A percentile compares a stretch with the other conserved stretches of the same genome.
Conservation (phyloP, 352 stramenopile species). For the Phytophthora gonapodyides region DNA sequence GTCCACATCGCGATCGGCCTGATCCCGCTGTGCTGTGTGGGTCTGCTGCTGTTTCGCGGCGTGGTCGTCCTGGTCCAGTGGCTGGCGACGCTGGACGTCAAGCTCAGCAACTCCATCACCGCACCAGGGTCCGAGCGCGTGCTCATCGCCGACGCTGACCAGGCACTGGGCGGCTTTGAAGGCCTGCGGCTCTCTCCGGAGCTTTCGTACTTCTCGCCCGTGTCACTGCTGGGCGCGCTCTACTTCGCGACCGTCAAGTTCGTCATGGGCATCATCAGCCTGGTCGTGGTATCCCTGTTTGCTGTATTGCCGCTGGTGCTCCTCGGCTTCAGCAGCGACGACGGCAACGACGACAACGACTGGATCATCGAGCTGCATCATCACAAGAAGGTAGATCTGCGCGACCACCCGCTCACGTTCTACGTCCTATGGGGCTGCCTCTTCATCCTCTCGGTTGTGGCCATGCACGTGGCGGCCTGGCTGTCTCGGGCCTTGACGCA, state of each 20-base stretch:
- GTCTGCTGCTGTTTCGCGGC: conserved; percentile 60
- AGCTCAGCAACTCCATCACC: conserved; percentile 67
- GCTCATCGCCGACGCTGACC: conserved; percentile 45
- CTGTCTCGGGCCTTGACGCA: conserved; percentile 51
- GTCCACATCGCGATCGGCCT: conserved; percentile 44
- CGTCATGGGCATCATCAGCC: conserved; percentile 50
- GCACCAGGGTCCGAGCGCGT: conserved; percentile 47
- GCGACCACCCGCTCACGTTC: conserved; percentile 48
- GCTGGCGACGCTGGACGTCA: conserved; percentile 61
- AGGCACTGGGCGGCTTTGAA: conserved; percentile 38
- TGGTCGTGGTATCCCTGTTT: conserved; percentile 39
- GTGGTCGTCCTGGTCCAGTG: conserved; percentile 51
- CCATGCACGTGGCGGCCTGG: conserved; percentile 57
- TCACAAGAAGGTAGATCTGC: conserved; percentile 35
- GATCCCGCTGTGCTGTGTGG: conserved; percentile 68
- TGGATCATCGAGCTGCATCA: conserved; percentile 32
- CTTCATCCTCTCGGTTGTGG: conserved; percentile 55
- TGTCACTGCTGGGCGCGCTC: conserved; percentile 58
- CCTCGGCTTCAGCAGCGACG: conserved; percentile 20
- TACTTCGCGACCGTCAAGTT: conserved; percentile 79
- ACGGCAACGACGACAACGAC: conserved; percentile 25
- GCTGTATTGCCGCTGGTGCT: conserved; percentile 38
- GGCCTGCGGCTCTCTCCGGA: conserved; percentile 53
- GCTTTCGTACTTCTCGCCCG: conserved; percentile 57
- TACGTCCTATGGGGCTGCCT: conserved; percentile 47